phyloP scores from a whole-genome alignment of 768 basidiomycete species.

The Rhodotorula sphaerocarpa region DNA sequence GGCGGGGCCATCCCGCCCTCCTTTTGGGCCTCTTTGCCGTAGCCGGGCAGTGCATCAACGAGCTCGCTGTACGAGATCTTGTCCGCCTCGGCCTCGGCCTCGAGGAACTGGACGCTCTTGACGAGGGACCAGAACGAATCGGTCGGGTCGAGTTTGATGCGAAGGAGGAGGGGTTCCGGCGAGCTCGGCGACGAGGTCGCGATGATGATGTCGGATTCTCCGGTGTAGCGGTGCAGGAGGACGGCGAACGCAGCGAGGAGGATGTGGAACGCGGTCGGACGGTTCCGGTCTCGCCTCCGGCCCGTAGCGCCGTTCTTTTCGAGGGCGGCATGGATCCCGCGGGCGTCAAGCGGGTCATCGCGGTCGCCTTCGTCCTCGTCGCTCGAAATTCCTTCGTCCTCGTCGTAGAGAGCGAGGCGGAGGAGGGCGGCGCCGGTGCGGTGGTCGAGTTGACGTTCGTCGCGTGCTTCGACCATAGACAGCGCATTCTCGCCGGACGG shows the following conservation, averaged over 20 bases:
- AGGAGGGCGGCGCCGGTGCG: slow-evolving; percentile 54
- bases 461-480: slow-evolving; percentile 75
- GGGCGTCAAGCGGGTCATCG: not conserved
- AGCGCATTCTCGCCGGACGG: slow-evolving; percentile 52
- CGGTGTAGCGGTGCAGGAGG: slow-evolving; percentile 86
- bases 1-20: slow-evolving; percentile 54
- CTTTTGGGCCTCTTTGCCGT: slow-evolving; percentile 33
- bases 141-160: slow-evolving; percentile 68
- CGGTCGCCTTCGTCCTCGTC: slow-evolving; percentile 50
- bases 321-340: slow-evolving; percentile 13
- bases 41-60: slow-evolving; percentile 53
- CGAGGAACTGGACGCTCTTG: slow-evolving; percentile 70
- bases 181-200: slow-evolving; percentile 70
- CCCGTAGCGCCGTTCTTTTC: not conserved
- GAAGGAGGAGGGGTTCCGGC: slow-evolving; percentile 71
- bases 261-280: slow-evolving; percentile 78
- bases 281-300: slow-evolving; percentile 6
- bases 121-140: slow-evolving; percentile 87
- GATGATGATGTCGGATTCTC: slow-evolving; percentile 86
- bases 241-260: slow-evolving; percentile 86
- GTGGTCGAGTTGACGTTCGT: slow-evolving; percentile 62
- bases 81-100: slow-evolving; percentile 72
- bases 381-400: slow-evolving; percentile 48
- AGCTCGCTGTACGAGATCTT: slow-evolving; percentile 71
- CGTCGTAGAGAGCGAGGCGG: slow-evolving; percentile 67